phyloP scores from a whole-genome alignment of 2,329 filamentous ascomycete genomes.

The Calonectria naviculata region DNA sequence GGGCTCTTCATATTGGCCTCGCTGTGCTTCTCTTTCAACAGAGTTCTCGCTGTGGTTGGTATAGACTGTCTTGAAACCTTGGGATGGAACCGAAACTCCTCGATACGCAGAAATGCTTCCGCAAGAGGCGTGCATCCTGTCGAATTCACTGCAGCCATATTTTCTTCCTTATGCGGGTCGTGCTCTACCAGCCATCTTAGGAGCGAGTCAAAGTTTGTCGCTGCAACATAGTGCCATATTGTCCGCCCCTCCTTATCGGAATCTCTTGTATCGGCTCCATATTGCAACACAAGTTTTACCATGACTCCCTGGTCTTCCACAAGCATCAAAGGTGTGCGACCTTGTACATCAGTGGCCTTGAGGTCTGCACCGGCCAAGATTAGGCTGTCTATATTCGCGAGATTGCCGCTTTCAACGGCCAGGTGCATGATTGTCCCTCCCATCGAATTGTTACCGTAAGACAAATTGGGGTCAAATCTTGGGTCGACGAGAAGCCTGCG shows the following conservation, averaged over 20 bases:
- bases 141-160: constrained; percentile 36
- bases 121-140: constrained; percentile 44
- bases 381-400: constrained; percentile 43
- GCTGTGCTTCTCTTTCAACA: constrained; percentile 29
- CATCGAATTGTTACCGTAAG: constrained; percentile 15
- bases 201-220: constrained; percentile 43
- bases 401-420: constrained; percentile 39
- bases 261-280: constrained; percentile 42
- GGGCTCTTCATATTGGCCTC: constrained; percentile 3
- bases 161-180: constrained; percentile 42
- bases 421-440: constrained; percentile 45
- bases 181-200: constrained; percentile 44
- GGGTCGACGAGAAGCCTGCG: constrained; percentile 42
- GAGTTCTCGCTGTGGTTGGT: constrained; percentile 24
- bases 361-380: constrained; percentile 42
- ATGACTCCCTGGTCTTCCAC: constrained; percentile 42
- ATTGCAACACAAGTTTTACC: constrained; percentile 37
- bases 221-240: constrained; percentile 52
- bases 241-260: constrained; percentile 46
- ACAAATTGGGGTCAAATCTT: constrained; percentile 44
- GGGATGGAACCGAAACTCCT: neutral
- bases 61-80: neutral
- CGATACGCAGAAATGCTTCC: constrained; percentile 42
- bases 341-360: constrained; percentile 37
- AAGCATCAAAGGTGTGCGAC: constrained; percentile 50